Base-by-base conservation (phyloP, 169 alveolate genomes). In the Plasmodium chabaudi region DNA sequence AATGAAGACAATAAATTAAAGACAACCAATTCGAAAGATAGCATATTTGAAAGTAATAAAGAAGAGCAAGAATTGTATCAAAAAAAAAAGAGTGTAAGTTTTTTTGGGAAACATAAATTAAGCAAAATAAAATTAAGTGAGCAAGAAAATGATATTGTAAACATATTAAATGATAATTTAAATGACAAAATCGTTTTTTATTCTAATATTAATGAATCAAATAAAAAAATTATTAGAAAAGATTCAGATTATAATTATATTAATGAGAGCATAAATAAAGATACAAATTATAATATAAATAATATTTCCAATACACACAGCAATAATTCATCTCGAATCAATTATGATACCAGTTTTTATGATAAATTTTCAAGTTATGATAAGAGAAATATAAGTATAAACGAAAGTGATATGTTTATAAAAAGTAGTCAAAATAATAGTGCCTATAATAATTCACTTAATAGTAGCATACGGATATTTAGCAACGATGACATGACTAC, bases 21-120 rank as follows among this genome's bases (percentile, higher is more conserved):
- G 6, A 64, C n/a, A 17, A 59, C 27, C 0, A 9, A 17, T 19
- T 2, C 9, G 17, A 72, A 46, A 21, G 34, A 57, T 25, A 63
- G 17, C 3, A 46, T 25, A 10, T 2, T 13, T 47, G 17, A 65
- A 15, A 42, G 44, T 46, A 44, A 77, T 63, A 9, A 23, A 44
- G 69, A 68, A 27, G 49, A 46, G 3, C 27, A n/a, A 2, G 77
- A 61, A 77, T 46, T 42, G 13, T 17, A 77, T 49, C 25, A 23
- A 9, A 63, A 59, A 1, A 47, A 34, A 13, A 64, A 63, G 19
- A 42, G 23, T 39, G 15, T 49, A 21, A 44, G 56, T 51, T 47
- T 51, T 25, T 63, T 64, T 4, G 27, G 65, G 63, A 49, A 68
- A 55, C 13, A 64, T 77, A 77, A 77, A 6, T 49, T 44, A 47